These are phyloP conservation scores for Silene noctiflora DNA, from an alignment of 179 eudicot genomes.

Conservation along the genomic window DNA sequence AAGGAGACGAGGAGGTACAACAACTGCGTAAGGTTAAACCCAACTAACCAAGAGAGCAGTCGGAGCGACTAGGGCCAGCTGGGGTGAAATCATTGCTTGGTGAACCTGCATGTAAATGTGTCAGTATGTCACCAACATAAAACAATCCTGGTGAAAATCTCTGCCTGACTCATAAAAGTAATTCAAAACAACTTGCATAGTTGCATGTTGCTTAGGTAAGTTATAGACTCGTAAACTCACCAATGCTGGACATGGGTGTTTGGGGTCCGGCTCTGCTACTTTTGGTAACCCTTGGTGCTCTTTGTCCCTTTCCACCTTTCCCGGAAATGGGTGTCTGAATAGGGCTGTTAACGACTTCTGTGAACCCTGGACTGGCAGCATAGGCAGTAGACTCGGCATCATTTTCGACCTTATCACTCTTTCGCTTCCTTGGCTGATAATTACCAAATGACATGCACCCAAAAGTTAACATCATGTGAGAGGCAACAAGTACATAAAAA, in stretches of 20 bases:
- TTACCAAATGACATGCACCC: slow-evolving; percentile 12
- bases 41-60: slow-evolving; percentile 81
- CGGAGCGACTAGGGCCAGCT: slow-evolving; percentile 80
- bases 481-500: not conserved
- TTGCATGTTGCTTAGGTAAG: not conserved
- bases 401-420: slow-evolving; percentile 44
- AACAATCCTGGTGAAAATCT: slow-evolving; percentile 18
- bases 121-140: not conserved
- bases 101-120: slow-evolving; percentile 60
- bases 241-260: slow-evolving; percentile 53
- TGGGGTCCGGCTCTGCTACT: slow-evolving; percentile 45
- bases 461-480: slow-evolving; percentile 7
- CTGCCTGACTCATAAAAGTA: not conserved
- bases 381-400: slow-evolving; percentile 46
- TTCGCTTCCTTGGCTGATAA: slow-evolving; percentile 64
- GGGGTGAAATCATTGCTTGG: slow-evolving; percentile 73
- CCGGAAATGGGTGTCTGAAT: slow-evolving; percentile 62
- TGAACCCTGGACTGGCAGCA: slow-evolving; percentile 38
- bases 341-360: slow-evolving; percentile 48
- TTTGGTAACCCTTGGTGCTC: slow-evolving; percentile 50
- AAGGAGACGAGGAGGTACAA: not conserved
- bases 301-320: slow-evolving; percentile 56
- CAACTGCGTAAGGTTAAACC: not conserved
- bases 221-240: slow-evolving; percentile 37
- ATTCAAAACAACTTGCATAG: not conserved